Evolutionary conservation across 306 rosid species (phyloP).

Genomic region (Lathyrus sativus): DNA sequence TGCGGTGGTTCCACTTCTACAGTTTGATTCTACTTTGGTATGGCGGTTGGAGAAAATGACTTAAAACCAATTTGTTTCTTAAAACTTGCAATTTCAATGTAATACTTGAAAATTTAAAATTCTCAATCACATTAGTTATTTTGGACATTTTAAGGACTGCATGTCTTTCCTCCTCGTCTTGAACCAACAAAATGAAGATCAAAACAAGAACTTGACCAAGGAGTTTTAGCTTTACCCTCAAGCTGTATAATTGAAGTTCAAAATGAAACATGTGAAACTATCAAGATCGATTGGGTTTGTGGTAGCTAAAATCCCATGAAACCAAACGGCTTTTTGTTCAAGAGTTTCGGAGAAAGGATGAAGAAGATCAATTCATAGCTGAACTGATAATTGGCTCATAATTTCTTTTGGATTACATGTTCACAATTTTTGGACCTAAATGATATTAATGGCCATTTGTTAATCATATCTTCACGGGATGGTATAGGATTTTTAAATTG

Average conservation of each 20-base stretch:
- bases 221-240: background rate
- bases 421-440: background rate
- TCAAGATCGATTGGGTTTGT: background rate
- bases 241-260: background rate
- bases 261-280: background rate
- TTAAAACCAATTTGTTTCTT: background rate
- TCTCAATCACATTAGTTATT: background rate
- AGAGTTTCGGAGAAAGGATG: background rate
- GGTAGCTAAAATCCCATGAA: background rate
- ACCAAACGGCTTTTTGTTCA: too few relatives aligned
- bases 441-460: background rate
- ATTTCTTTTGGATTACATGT: background rate
- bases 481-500: background rate
- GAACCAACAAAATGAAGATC: background rate
- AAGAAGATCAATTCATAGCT: background rate
- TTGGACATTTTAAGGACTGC: background rate
- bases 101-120: background rate
- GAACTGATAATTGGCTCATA: background rate
- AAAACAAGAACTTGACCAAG: background rate
- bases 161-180: background rate
- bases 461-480: background rate
- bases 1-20: background rate
- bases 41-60: background rate
- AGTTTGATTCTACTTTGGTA: too few relatives aligned
- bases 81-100: background rate